Evolutionary conservation across 306 rosid species (phyloP).

Genomic region (Malus sylvestris): DNA sequence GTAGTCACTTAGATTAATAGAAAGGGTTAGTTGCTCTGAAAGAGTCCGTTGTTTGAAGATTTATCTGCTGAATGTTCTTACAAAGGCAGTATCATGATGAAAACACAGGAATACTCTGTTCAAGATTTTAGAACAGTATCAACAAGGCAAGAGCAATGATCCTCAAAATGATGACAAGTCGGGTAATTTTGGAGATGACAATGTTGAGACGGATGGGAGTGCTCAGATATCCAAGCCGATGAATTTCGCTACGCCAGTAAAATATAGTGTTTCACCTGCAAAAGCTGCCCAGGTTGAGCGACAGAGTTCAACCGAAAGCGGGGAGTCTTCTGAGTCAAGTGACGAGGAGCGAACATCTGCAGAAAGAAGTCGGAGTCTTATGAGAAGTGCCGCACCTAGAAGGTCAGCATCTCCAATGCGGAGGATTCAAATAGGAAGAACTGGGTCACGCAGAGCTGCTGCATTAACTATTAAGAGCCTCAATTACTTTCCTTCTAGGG

Average conservation of each 20-base stretch:
- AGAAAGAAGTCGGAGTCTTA: slow-evolving; percentile 79
- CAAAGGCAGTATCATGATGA: background rate
- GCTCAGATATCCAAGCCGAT: slow-evolving; percentile 35
- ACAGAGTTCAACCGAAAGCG: slow-evolving; percentile 58
- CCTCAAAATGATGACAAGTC: slow-evolving; percentile 31
- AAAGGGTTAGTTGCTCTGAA: background rate
- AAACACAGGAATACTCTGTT: slow-evolving; percentile 50
- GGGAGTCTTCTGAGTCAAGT: slow-evolving; percentile 63
- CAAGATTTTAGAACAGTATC: slow-evolving; percentile 47
- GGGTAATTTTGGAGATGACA: slow-evolving; percentile 22
- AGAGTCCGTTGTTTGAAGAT: background rate
- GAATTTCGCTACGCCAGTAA: slow-evolving; percentile 43
- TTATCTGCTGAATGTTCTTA: slow-evolving; percentile 9
- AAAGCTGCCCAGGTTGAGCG: slow-evolving; percentile 86
- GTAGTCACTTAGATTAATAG: slow-evolving; percentile 6
- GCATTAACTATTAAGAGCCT: slow-evolving; percentile 88
- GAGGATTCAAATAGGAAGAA: slow-evolving; percentile 81
- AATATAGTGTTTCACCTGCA: slow-evolving; percentile 91
- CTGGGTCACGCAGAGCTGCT: slow-evolving; percentile 83
- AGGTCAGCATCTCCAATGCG: slow-evolving; percentile 99
- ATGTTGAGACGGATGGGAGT: slow-evolving; percentile 22
- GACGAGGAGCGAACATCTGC: slow-evolving; percentile 58
- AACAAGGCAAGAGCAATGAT: slow-evolving; percentile 24
- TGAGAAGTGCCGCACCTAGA: slow-evolving; percentile 65
- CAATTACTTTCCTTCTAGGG: slow-evolving; percentile 57